Evolutionary conservation across 2,329 filamentous ascomycete species (phyloP).

Genomic region (Mollisia scopiformis): DNA sequence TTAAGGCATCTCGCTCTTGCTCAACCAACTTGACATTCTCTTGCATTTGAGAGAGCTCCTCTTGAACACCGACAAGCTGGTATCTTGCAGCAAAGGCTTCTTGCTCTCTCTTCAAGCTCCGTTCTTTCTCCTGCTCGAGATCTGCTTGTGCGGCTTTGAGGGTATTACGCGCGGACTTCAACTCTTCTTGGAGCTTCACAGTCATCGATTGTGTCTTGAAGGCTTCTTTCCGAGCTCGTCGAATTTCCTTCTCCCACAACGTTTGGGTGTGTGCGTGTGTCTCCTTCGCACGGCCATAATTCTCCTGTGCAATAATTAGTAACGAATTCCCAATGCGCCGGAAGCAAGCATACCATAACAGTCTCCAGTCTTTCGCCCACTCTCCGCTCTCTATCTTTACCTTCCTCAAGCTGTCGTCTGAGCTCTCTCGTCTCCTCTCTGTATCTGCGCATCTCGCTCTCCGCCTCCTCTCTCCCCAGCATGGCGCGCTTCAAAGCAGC

Average conservation of each 20-base stretch:
- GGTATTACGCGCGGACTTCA: conserved; percentile 60
- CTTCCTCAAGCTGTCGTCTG: conserved; percentile 64
- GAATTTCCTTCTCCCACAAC: conserved; percentile 75
- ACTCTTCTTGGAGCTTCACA: conserved; percentile 74
- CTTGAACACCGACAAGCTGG: conserved; percentile 64
- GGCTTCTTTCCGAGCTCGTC: conserved; percentile 69
- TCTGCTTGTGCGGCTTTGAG: conserved; percentile 59
- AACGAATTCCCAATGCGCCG: conserved; percentile 18
- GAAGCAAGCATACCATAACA: conserved; percentile 62
- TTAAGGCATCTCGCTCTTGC: conserved; percentile 75
- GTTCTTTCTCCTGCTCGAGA: conserved; percentile 65
- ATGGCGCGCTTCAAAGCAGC: conserved; percentile 68
- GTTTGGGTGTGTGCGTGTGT: conserved; percentile 67
- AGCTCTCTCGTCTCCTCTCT: conserved; percentile 62
- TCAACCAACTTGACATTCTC: conserved; percentile 68
- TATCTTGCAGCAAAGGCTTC: conserved; percentile 71
- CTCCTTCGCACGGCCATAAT: conserved; percentile 71
- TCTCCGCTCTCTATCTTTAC: conserved; percentile 65
- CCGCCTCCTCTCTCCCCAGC: conserved; percentile 71
- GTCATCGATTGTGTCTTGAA: conserved; percentile 74
- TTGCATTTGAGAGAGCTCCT: conserved; percentile 66
- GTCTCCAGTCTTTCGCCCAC: conserved; percentile 69
- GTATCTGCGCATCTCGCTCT: conserved; percentile 66
- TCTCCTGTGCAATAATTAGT: conserved; percentile 54
- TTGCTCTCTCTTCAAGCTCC: conserved; percentile 64